phyloP scores from a whole-genome alignment of 2,329 filamentous ascomycete genomes.

The Ceratocystis harringtonii region DNA sequence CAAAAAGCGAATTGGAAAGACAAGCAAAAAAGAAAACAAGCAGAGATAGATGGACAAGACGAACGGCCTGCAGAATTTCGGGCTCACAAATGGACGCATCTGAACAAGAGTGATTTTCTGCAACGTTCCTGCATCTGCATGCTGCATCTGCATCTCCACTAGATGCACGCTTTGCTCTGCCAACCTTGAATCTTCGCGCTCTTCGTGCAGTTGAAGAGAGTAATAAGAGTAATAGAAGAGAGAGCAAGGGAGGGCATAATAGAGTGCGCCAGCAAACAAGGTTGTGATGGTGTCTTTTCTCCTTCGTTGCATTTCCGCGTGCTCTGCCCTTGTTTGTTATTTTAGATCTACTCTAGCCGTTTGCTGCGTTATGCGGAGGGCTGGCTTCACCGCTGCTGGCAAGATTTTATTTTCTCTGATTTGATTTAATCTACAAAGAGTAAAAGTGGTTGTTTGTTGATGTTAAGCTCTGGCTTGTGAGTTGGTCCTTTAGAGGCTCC shows the following conservation, averaged over 20 bases:
- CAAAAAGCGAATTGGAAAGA: background rate
- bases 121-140: slow-evolving; percentile 4
- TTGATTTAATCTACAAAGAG: background rate
- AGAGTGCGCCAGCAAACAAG: background rate
- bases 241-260: too few species aligned
- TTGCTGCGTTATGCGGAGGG: too few species aligned
- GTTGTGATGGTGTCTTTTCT: background rate
- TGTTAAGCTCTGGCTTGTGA: background rate
- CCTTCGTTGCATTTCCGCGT: background rate
- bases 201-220: too few species aligned
- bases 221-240: too few species aligned
- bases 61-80: too few species aligned
- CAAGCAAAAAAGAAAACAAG: background rate
- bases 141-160: background rate
- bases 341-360: too few species aligned
- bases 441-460: background rate
- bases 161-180: background rate
- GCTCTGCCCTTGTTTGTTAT: too few species aligned
- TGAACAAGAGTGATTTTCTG: background rate
- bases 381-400: too few species aligned
- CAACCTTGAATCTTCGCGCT: too few species aligned
- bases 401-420: too few species aligned
- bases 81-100: too few species aligned
- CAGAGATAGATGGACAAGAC: background rate
- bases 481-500: background rate